Base-by-base conservation (phyloP, 805 yeast species). In the Barnettozyma wickerhamii region DNA sequence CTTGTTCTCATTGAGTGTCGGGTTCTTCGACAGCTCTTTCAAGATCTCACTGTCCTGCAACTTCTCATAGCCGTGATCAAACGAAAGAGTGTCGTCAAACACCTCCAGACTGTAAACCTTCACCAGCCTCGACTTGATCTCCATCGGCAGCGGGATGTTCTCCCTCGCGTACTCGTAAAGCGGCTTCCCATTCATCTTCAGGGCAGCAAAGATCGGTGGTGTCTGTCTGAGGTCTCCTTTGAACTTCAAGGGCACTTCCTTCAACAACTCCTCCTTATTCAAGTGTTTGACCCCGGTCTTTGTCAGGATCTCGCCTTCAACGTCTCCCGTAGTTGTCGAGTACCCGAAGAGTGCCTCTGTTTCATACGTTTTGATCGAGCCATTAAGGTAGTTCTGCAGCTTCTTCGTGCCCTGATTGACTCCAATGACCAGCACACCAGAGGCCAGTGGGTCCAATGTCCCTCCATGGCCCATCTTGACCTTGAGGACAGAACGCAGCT, bases 391-490 rank as follows among this genome's bases (percentile, higher is more conserved):
- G 45, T 75, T 68, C 41, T 79, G 82, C 32, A 93, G 66, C 56
- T 75, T 68, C 59, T 91, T 95, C 2, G 99, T 93, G 3, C 99
- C 99, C 1, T 70, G 47, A 6, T 96, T 96, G n/a, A 93, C 77
- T 5, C 99, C 99, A 41, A 93, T 71, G 2, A 95, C 91, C 31
- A 86, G 62, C 1, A 91, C 90, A 10, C 99, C 99, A n/a, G 89
- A 80, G 0, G 99, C 99, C 32, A 86, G 64, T 0, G 98, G 97
- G 56, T 93, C 99, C 29, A 93, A 68, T 0, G 99, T 93, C 9
- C 99, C 99, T 15, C 99, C 99, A 61, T 93, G 99, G 1, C 99
- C 99, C 70, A 91, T 83, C 56, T 93, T 93, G 26, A 90, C 79
- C 52, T 80, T 81, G 6, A 64, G 51, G 4, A 75, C 66, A 24